Percentiles rank a stretch among this genome's conserved stretches.
These are phyloP conservation scores for Pseudopyrenochaeta lycopersici DNA, from an alignment of 2,329 filamentous ascomycete genomes.

Conservation along the genomic window DNA sequence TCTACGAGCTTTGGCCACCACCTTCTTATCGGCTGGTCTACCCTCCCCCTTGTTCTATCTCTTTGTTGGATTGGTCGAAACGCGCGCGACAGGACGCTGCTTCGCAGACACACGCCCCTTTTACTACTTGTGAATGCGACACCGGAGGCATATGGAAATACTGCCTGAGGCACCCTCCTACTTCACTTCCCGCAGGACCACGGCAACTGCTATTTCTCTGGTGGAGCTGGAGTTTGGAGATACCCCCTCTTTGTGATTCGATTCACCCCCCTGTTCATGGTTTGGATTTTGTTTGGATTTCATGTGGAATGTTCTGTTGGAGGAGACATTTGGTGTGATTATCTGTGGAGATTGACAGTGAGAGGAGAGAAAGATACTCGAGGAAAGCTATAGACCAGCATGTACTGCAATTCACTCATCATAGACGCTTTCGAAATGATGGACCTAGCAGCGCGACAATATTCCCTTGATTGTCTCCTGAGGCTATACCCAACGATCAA, in stretches of 20 bases:
- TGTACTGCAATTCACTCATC: background rate
- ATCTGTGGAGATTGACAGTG: background rate
- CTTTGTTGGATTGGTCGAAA: conserved; percentile 7
- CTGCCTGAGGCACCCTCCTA: conserved; percentile 15
- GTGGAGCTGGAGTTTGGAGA: conserved; percentile 54
- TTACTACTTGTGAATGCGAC: background rate
- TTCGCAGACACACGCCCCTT: conserved; percentile 6
- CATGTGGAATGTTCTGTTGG: background rate
- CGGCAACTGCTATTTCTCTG: conserved; percentile 38
- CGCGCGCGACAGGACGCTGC: conserved; percentile 27
- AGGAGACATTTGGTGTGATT: conserved; percentile 1
- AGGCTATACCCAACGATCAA: too few species aligned
- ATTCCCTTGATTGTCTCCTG: background rate
- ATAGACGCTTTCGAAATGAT: background rate
- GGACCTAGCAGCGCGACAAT: background rate
- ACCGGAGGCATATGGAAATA: conserved; percentile 13
- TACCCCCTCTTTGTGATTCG: conserved; percentile 39
- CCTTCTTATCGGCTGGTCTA: conserved; percentile 11
- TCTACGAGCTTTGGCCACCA: conserved; percentile 3
- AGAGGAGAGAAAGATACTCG: too few species aligned
- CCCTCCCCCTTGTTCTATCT: background rate
- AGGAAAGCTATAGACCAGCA: conserved; percentile 1
- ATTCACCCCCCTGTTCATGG: conserved; percentile 8
- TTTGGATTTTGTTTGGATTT: conserved; percentile 10
- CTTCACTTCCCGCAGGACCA: conserved; percentile 14